Conservation (phyloP, 202 grass and related monocot species). For the Schoenoplectus tabernaemontani region DNA sequence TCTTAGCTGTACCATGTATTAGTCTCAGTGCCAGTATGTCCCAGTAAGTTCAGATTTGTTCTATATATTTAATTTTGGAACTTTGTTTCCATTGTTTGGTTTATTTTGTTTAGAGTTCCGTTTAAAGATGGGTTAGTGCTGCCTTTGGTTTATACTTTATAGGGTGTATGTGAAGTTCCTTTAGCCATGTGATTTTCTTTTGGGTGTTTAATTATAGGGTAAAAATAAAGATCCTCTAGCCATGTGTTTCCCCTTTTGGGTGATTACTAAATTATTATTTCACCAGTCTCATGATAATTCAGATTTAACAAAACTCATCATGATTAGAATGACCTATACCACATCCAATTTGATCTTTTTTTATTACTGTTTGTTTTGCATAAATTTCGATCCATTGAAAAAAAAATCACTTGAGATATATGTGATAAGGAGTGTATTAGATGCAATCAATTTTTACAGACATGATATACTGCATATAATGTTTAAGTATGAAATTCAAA, state of each 20-base stretch:
- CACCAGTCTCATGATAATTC: background rate
- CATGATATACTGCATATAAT: too few relatives aligned
- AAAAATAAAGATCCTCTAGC: slow-evolving; percentile 6
- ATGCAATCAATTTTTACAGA: too few relatives aligned
- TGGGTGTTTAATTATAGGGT: background rate
- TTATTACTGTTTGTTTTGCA: too few relatives aligned
- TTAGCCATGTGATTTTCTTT: slow-evolving; percentile 14
- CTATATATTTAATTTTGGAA: background rate
- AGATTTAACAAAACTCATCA: background rate
- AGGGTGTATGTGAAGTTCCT: background rate
- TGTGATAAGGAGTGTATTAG: too few relatives aligned
- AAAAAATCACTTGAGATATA: too few relatives aligned
- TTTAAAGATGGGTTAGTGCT: background rate
- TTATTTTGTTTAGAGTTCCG: background rate
- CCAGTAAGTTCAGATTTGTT: slow-evolving; percentile 11
- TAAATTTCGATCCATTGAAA: too few relatives aligned
- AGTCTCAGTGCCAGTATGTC: slow-evolving; percentile 15
- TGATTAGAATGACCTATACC: background rate
- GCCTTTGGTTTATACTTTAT: background rate
- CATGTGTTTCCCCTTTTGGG: background rate
- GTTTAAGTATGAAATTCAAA: too few relatives aligned
- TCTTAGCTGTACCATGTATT: slow-evolving; percentile 21
- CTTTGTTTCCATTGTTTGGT: background rate
- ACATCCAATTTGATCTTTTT: background rate
- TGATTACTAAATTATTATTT: slow-evolving; percentile 5